Percentiles rank a stretch among this genome's conserved stretches.
These are phyloP conservation scores for Lupinus albus DNA, from an alignment of 306 rosid species.

Conservation along the genomic window DNA sequence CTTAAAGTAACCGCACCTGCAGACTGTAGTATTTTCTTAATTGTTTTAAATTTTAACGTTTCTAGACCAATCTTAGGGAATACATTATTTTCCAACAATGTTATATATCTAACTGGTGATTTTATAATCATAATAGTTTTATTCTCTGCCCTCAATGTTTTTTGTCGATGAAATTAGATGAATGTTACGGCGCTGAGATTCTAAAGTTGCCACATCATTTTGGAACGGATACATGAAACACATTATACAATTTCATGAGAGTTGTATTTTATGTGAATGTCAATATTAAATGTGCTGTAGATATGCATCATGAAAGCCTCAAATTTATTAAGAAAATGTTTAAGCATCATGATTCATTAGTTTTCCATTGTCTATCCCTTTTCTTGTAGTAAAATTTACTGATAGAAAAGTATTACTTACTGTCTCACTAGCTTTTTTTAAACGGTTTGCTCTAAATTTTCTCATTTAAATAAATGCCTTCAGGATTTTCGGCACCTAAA, in stretches of 20 bases:
- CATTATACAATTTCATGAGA: constrained; percentile 21
- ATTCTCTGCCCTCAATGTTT: background rate
- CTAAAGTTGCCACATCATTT: constrained; percentile 6
- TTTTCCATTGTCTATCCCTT: constrained; percentile 24
- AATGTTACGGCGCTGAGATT: constrained; percentile 2
- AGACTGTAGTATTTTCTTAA: background rate
- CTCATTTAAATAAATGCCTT: constrained; percentile 11
- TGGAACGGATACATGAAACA: constrained; percentile 28
- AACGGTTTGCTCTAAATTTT: background rate
- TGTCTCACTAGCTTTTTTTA: background rate
- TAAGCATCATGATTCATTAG: constrained; percentile 19
- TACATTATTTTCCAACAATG: constrained; percentile 3
- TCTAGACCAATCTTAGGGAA: constrained; percentile 6
- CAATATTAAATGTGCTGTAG: constrained; percentile 5
- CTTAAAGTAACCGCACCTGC: constrained; percentile 8
- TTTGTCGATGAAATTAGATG: background rate
- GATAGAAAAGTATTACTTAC: constrained; percentile 1
- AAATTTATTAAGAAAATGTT: background rate
- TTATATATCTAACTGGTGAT: background rate
- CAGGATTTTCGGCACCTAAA: background rate
- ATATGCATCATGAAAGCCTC: background rate
- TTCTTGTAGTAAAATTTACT: too few species aligned
- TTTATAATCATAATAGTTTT: constrained; percentile 6
- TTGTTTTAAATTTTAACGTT: constrained; percentile 5
- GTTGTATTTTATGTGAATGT: background rate